phyloP scores from a whole-genome alignment of 1,284 basidiomycete species.

The Ustilago sp. region DNA sequence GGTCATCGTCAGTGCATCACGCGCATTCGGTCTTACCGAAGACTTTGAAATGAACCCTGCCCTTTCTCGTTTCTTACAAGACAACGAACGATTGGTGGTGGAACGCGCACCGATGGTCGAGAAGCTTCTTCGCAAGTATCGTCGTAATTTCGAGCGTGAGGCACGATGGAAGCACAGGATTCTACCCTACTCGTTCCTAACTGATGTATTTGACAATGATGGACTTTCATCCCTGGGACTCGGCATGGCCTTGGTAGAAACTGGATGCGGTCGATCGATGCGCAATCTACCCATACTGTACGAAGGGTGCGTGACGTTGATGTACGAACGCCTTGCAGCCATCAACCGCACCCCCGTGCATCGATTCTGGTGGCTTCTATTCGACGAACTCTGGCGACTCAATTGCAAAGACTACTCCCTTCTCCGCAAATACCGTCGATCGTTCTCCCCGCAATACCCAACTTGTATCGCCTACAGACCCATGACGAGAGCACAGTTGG shows the following conservation, averaged over 20 bases:
- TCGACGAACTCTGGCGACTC: slow-evolving; percentile 73
- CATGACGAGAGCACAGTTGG: slow-evolving; percentile 77
- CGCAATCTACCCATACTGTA: slow-evolving; percentile 74
- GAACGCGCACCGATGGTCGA: slow-evolving; percentile 73
- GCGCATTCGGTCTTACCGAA: slow-evolving; percentile 77
- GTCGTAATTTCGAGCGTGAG: slow-evolving; percentile 73
- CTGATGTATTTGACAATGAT: slow-evolving; percentile 71
- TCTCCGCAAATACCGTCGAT: slow-evolving; percentile 76
- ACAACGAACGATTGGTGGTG: slow-evolving; percentile 75
- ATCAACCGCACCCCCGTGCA: slow-evolving; percentile 74
- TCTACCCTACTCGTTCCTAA: slow-evolving; percentile 79
- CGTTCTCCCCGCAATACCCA: slow-evolving; percentile 81
- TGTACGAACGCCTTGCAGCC: slow-evolving; percentile 75
- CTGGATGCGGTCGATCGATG: slow-evolving; percentile 75
- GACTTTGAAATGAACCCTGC: slow-evolving; percentile 77
- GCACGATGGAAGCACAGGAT: slow-evolving; percentile 74
- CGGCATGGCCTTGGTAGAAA: slow-evolving; percentile 71
- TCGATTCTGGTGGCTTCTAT: slow-evolving; percentile 86
- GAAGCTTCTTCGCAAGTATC: slow-evolving; percentile 74
- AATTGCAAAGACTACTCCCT: slow-evolving; percentile 67
- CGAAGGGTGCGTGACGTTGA: slow-evolving; percentile 73
- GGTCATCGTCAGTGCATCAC: slow-evolving; percentile 73
- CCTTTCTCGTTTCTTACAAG: slow-evolving; percentile 77
- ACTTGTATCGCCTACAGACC: slow-evolving; percentile 82
- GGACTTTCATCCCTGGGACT: slow-evolving; percentile 64